These are phyloP conservation scores for Vitis cinerea DNA, from an alignment of 164 flowering plant genomes.

Conservation along the genomic window DNA sequence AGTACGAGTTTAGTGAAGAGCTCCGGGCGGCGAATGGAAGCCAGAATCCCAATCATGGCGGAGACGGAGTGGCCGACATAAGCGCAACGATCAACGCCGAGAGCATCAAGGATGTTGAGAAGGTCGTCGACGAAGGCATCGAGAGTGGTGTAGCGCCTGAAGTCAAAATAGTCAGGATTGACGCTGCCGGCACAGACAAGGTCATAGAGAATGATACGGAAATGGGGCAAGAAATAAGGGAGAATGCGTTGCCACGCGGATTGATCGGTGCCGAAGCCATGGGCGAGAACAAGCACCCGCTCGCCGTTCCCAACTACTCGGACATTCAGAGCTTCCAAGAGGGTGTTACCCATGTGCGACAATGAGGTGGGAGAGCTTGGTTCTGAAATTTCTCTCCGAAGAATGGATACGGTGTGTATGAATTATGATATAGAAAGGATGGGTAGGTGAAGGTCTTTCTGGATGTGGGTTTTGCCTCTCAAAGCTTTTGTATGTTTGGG, in stretches of 20 bases:
- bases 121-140: constrained; percentile 88
- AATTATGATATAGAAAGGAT: background rate
- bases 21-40: constrained; percentile 82
- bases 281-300: constrained; percentile 65
- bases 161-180: constrained; percentile 86
- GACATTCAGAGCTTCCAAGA: constrained; percentile 79
- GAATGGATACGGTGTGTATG: background rate
- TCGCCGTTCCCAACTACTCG: constrained; percentile 69
- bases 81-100: constrained; percentile 54
- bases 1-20: constrained; percentile 88
- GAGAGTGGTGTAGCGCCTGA: constrained; percentile 68
- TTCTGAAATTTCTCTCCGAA: background rate
- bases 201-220: constrained; percentile 73
- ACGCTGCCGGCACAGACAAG: constrained; percentile 95
- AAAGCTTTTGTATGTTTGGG: background rate
- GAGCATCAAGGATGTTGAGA: constrained; percentile 71
- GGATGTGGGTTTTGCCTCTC: background rate
- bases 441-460: background rate
- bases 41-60: constrained; percentile 87
- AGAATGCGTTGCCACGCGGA: constrained; percentile 88
- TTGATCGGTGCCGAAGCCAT: constrained; percentile 95
- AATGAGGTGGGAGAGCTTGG: background rate
- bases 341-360: constrained; percentile 30
- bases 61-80: constrained; percentile 95
- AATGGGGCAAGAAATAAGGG: constrained; percentile 55